Evolutionary conservation across 352 stramenopile species (phyloP).

Genomic region (Phytophthora syringae): DNA sequence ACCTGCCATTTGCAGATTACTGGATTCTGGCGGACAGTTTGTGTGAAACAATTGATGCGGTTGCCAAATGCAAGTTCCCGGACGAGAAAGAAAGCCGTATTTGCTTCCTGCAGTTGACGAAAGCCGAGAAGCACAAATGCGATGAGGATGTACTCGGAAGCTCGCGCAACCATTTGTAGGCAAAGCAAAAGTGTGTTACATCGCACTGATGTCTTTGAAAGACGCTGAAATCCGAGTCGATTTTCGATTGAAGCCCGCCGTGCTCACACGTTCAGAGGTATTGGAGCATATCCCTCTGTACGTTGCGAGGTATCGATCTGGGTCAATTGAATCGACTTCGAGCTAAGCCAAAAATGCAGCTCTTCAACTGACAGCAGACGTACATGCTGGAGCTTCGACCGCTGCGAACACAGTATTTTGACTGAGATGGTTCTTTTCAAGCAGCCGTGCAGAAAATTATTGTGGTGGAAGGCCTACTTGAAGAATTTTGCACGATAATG

Average conservation of each 20-base stretch:
- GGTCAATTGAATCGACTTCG: no score
- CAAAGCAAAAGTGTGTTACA: constrained; percentile 3
- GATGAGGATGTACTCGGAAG: no score
- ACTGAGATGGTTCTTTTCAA: not conserved
- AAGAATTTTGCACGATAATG: not conserved
- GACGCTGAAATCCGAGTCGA: not conserved
- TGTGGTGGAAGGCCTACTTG: not conserved
- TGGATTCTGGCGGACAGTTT: constrained; percentile 12
- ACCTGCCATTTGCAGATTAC: constrained; percentile 3
- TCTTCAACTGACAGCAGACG: no score
- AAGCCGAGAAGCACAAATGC: no score
- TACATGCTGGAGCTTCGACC: no score
- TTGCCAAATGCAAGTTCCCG: constrained; percentile 7
- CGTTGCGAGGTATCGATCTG: constrained; percentile 8
- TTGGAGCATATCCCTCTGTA: constrained; percentile 6
- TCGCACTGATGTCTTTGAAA: not conserved
- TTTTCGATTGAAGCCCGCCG: constrained; percentile 7
- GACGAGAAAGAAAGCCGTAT: not conserved
- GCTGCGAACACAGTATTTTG: no score
- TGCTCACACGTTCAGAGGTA: not conserved
- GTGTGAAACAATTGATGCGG: constrained; percentile 10
- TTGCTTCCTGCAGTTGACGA: no score
- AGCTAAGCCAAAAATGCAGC: no score
- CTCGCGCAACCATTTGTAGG: constrained; percentile 7
- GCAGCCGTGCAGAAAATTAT: not conserved